Evolutionary conservation across 2,329 filamentous ascomycete species (phyloP).

Genomic region (Pseudogymnoascus sp.): DNA sequence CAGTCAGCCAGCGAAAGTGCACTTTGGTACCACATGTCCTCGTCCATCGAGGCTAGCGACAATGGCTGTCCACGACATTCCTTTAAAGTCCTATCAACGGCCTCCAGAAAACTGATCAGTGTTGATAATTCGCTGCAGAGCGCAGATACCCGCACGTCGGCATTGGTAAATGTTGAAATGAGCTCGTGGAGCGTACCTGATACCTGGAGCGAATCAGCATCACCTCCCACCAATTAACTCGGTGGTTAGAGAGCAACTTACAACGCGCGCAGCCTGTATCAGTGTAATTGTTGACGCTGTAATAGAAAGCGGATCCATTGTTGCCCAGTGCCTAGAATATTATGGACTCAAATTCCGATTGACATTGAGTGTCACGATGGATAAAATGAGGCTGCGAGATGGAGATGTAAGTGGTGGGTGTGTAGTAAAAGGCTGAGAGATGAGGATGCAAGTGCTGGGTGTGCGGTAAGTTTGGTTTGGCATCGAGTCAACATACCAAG

Average conservation of each 20-base stretch:
- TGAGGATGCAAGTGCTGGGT: neutral
- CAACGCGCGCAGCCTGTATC: conserved; percentile 10
- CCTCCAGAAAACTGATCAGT: conserved; percentile 14
- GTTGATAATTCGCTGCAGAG: conserved; percentile 14
- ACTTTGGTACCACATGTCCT: conserved; percentile 21
- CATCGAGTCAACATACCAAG: too few species aligned
- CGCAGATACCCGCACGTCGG: conserved; percentile 9
- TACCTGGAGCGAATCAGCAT: neutral
- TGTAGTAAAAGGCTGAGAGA: too few species aligned
- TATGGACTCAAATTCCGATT: neutral
- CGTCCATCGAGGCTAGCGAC: conserved; percentile 19
- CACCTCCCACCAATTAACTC: neutral
- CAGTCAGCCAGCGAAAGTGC: conserved; percentile 18
- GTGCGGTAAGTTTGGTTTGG: too few species aligned
- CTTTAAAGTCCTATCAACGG: conserved; percentile 18
- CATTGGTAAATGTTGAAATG: conserved; percentile 12
- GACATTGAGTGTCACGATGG: neutral
- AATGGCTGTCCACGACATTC: conserved; percentile 14
- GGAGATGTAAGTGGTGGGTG: neutral
- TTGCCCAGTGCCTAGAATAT: neutral
- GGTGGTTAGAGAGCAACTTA: neutral
- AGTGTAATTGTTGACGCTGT: conserved; percentile 11
- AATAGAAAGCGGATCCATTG: conserved; percentile 13
- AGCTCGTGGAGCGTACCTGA: conserved; percentile 11
- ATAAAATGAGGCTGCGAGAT: neutral